Conservation (phyloP, 2,329 filamentous ascomycete genomes). For the Cytospora piceae region DNA sequence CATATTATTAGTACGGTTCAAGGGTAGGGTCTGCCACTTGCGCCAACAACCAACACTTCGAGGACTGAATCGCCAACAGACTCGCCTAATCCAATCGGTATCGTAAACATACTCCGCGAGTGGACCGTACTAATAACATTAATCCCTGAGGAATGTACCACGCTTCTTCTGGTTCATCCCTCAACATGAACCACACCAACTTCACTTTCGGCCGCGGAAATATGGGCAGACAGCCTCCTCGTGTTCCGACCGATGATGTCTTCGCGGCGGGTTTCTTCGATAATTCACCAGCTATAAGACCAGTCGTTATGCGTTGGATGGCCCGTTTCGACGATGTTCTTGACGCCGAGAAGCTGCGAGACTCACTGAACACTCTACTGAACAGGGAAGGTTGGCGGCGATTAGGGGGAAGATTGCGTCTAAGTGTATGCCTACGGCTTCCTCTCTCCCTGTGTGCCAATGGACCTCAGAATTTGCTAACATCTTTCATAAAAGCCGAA, state of each 20-base stretch:
- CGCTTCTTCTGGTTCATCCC: background rate
- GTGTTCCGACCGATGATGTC: slow-evolving; percentile 32
- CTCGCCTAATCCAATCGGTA: no score
- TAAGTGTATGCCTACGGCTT: background rate
- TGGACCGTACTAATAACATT: no score
- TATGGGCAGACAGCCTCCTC: slow-evolving; percentile 9
- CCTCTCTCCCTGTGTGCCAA: background rate
- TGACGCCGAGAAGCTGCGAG: slow-evolving; percentile 44
- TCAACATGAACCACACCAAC: background rate
- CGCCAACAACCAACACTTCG: no score
- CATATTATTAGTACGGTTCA: no score
- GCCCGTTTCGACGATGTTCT: slow-evolving; percentile 44
- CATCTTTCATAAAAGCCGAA: background rate
- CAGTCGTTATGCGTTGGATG: slow-evolving; percentile 37
- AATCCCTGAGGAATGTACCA: no score
- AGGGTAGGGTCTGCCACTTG: no score
- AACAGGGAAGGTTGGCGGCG: slow-evolving; percentile 46
- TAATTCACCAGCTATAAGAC: slow-evolving; percentile 34
- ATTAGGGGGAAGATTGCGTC: slow-evolving; percentile 49
- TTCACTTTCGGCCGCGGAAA: background rate
- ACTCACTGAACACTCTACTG: slow-evolving; percentile 42
- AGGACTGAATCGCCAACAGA: no score
- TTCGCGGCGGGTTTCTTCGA: slow-evolving; percentile 41
- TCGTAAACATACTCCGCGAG: no score
- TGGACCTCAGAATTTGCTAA: background rate